These are phyloP conservation scores for Pestalotiopsis sp. DNA, from an alignment of 2,329 filamentous ascomycete species.

Conservation along the genomic window DNA sequence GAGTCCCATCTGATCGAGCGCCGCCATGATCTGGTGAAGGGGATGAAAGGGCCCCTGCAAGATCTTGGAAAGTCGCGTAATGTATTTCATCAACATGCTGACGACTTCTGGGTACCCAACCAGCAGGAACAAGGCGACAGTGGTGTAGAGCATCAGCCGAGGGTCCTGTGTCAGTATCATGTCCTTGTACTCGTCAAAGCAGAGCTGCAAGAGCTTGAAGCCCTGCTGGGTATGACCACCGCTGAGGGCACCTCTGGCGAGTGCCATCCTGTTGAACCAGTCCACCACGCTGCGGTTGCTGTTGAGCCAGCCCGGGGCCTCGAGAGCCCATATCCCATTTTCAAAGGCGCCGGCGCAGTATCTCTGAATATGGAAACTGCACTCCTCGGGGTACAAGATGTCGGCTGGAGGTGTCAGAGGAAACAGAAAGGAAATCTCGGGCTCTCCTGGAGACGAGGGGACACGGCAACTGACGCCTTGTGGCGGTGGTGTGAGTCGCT, in stretches of 20 bases:
- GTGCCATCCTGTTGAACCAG: constrained; percentile 10
- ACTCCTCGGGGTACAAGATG: constrained; percentile 4
- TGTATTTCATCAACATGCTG: constrained; percentile 7
- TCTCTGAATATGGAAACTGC: neutral
- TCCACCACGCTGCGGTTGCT: neutral
- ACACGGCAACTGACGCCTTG: constrained; percentile 2
- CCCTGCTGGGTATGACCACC: constrained; percentile 8
- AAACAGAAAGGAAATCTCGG: constrained; percentile 9
- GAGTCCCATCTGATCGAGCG: constrained; percentile 4
- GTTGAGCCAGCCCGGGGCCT: constrained; percentile 1
- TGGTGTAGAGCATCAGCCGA: constrained; percentile 9
- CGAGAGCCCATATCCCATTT: constrained; percentile 4
- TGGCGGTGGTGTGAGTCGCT: neutral
- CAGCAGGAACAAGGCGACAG: neutral
- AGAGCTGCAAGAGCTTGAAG: constrained; percentile 9
- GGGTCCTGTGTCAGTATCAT: constrained; percentile 8
- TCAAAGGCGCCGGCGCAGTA: constrained; percentile 9
- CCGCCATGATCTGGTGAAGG: constrained; percentile 3
- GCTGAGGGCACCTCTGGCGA: constrained; percentile 4
- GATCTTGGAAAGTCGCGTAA: constrained; percentile 1
- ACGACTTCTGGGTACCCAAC: constrained; percentile 8
- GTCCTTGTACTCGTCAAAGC: constrained; percentile 11
- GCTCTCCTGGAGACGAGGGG: neutral
- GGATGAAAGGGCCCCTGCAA: constrained; percentile 6
- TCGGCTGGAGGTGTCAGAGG: constrained; percentile 10